Evolutionary conservation across 2,329 filamentous ascomycete species (phyloP).

Genomic region (Ramularia endophylla): DNA sequence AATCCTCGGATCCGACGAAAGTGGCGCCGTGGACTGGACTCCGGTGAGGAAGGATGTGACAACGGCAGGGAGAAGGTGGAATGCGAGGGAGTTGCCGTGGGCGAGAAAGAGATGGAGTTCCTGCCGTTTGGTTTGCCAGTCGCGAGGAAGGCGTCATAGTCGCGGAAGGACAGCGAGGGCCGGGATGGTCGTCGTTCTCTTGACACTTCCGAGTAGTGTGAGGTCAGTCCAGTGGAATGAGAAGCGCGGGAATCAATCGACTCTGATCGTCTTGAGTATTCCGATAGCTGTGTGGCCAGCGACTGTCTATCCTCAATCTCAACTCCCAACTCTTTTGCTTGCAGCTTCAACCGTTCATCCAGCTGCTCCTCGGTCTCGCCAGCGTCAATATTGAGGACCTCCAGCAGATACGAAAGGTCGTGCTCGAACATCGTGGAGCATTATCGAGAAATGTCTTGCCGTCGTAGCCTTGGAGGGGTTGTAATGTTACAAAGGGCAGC

Average conservation of each 20-base stretch:
- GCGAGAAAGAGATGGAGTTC: slow-evolving; percentile 27
- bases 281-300: slow-evolving; percentile 4
- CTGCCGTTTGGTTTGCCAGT: slow-evolving; percentile 20
- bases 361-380: slow-evolving; percentile 26
- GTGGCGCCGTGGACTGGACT: slow-evolving; percentile 26
- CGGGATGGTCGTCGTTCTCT: slow-evolving; percentile 18
- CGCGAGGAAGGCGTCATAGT: slow-evolving; percentile 31
- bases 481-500: too few species aligned
- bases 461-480: too few species aligned
- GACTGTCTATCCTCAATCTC: slow-evolving; percentile 9
- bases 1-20: slow-evolving; percentile 30
- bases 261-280: slow-evolving; percentile 24
- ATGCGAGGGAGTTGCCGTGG: slow-evolving; percentile 24
- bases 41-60: slow-evolving; percentile 20
- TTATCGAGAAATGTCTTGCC: too few species aligned
- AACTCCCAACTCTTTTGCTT: slow-evolving; percentile 27
- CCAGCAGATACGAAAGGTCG: slow-evolving; percentile 22
- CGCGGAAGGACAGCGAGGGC: slow-evolving; percentile 25
- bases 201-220: slow-evolving; percentile 29
- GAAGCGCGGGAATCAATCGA: slow-evolving; percentile 30
- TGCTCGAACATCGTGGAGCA: too few species aligned
- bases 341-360: slow-evolving; percentile 21
- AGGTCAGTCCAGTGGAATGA: slow-evolving; percentile 30
- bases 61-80: slow-evolving; percentile 29
- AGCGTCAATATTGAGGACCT: slow-evolving; percentile 26